A percentile compares a stretch with the other conserved stretches of the same genome.
Conservation (phyloP, 2,329 filamentous ascomycete species). For the Parafenestella ontariensis region DNA sequence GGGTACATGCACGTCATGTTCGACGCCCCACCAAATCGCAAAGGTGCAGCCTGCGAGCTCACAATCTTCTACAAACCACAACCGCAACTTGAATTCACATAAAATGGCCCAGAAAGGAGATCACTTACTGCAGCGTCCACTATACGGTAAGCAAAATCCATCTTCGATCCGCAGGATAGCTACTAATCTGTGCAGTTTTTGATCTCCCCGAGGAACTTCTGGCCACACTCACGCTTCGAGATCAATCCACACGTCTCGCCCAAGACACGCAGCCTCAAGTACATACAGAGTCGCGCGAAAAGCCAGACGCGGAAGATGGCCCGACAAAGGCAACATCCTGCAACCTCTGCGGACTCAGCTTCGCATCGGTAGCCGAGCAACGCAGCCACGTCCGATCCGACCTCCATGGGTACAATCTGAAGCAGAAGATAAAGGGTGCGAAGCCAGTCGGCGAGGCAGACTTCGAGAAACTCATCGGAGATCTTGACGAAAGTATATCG, state of each 20-base stretch:
- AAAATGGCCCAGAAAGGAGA: constrained; percentile 42
- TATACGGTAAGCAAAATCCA: constrained; percentile 44
- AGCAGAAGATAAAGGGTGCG: constrained; percentile 81
- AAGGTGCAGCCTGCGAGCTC: constrained; percentile 3
- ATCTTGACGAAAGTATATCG: constrained; percentile 90
- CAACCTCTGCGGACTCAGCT: constrained; percentile 77
- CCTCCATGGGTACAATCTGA: constrained; percentile 91
- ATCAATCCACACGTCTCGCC: constrained; percentile 28
- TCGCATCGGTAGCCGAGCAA: constrained; percentile 78
- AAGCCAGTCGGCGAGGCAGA: constrained; percentile 77
- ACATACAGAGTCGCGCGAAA: constrained; percentile 40
- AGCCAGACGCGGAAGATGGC: constrained; percentile 49
- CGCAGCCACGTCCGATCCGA: constrained; percentile 87
- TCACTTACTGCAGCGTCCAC: constrained; percentile 45
- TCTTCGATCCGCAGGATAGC: background rate
- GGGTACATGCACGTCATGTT: constrained; percentile 20
- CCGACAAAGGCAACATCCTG: constrained; percentile 73
- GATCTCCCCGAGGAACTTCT: constrained; percentile 80
- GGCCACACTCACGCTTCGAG: constrained; percentile 68
- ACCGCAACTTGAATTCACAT: background rate
- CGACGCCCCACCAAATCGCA: constrained; percentile 17
- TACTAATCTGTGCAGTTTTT: constrained; percentile 66
- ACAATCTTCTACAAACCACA: background rate
- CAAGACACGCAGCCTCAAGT: constrained; percentile 20
- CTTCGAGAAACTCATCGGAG: constrained; percentile 84